phyloP scores from a whole-genome alignment of 78 protist species.

The Paratrimastix pyriformis region DNA sequence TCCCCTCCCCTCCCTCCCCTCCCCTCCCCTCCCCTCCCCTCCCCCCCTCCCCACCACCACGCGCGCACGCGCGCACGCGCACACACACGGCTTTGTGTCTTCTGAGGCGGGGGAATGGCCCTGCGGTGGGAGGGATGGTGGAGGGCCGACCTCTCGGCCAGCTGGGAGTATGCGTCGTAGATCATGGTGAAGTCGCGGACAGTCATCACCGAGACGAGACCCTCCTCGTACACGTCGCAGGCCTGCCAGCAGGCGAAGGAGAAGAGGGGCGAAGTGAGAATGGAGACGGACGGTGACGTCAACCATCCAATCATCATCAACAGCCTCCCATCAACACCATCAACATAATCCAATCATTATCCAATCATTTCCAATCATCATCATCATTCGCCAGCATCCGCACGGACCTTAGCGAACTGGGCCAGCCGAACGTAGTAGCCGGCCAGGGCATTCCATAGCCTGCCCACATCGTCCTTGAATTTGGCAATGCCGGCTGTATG shows the following conservation, averaged over 20 bases:
- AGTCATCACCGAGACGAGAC: constrained; percentile 56
- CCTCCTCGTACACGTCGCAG: constrained; percentile 92
- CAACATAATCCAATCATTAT: too few relatives aligned
- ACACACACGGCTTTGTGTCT: too few relatives aligned
- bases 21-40: not conserved
- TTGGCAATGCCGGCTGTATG: constrained; percentile 57
- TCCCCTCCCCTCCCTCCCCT: not conserved
- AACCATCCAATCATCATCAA: too few relatives aligned
- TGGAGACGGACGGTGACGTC: too few relatives aligned
- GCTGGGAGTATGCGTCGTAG: constrained; percentile 86
- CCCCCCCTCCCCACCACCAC: not conserved
- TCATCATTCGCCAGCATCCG: too few relatives aligned
- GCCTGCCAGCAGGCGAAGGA: constrained; percentile 55
- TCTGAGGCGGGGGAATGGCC: too few relatives aligned
- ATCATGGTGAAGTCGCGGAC: constrained; percentile 82
- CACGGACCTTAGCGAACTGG: constrained; percentile 80
- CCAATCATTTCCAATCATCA: too few relatives aligned
- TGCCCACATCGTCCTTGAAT: constrained; percentile 77
- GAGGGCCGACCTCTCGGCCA: too few relatives aligned
- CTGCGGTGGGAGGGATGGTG: too few relatives aligned
- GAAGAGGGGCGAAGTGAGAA: too few relatives aligned
- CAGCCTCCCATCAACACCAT: too few relatives aligned
- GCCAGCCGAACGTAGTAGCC: constrained; percentile 77
- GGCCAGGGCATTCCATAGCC: constrained; percentile 85
- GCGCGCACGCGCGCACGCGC: not conserved